A percentile compares a stretch with the other conserved stretches of the same genome.
phyloP scores from a whole-genome alignment of 2,329 filamentous ascomycete genomes.

The Neofusicoccum sp. region DNA sequence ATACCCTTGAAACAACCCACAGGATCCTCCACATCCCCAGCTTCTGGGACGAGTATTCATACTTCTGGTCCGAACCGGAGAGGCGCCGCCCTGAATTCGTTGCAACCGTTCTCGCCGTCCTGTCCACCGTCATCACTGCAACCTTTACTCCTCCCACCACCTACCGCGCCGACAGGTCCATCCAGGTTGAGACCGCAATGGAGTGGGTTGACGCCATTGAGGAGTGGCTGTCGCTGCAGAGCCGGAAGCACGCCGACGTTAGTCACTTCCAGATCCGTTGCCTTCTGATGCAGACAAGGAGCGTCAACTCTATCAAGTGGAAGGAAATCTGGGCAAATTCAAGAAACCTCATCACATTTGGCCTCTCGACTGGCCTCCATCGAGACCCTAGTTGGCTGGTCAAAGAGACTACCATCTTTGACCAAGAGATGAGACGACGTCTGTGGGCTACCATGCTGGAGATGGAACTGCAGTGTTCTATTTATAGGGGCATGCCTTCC shows the following conservation, averaged over 20 bases:
- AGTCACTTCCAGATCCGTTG: slow-evolving; percentile 52
- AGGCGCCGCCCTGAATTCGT: slow-evolving; percentile 34
- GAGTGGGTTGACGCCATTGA: slow-evolving; percentile 41
- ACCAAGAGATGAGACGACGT: slow-evolving; percentile 54
- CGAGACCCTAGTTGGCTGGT: slow-evolving; percentile 42
- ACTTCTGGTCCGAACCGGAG: slow-evolving; percentile 14
- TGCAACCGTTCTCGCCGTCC: slow-evolving; percentile 41
- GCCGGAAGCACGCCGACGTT: slow-evolving; percentile 53
- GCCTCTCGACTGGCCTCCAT: slow-evolving; percentile 55
- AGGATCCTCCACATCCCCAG: slow-evolving; percentile 27
- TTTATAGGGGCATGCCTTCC: slow-evolving; percentile 55
- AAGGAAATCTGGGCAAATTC: slow-evolving; percentile 55
- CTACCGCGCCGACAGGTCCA: slow-evolving; percentile 45
- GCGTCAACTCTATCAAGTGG: slow-evolving; percentile 50
- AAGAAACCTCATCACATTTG: slow-evolving; percentile 52
- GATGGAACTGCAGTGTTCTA: slow-evolving; percentile 55
- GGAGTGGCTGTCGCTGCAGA: slow-evolving; percentile 44
- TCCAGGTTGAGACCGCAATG: slow-evolving; percentile 39
- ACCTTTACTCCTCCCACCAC: slow-evolving; percentile 26
- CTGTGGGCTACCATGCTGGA: slow-evolving; percentile 59
- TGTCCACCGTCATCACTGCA: slow-evolving; percentile 34
- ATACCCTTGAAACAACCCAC: slow-evolving; percentile 10
- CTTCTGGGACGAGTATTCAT: slow-evolving; percentile 26
- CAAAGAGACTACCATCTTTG: slow-evolving; percentile 31
- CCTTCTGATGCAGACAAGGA: slow-evolving; percentile 51